phyloP scores from a whole-genome alignment of 2,329 filamentous ascomycete genomes.

The Thelonectria olida region DNA sequence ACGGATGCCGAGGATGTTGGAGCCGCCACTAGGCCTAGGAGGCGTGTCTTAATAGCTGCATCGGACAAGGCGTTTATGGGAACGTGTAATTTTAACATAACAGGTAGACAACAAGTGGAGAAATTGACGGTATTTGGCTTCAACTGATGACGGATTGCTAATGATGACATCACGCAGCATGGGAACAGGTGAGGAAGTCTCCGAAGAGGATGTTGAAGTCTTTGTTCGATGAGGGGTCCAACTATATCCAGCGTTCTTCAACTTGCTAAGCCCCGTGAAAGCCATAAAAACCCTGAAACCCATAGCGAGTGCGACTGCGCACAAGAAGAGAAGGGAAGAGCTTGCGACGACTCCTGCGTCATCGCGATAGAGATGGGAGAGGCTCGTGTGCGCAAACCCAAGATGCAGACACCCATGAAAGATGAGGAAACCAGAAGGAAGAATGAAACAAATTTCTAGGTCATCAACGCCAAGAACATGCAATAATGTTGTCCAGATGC shows the following conservation, averaged over 20 bases:
- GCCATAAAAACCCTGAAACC: not conserved
- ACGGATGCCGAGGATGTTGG: constrained; percentile 26
- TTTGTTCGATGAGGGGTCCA: constrained; percentile 27
- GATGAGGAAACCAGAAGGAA: constrained; percentile 18
- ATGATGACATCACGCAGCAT: constrained; percentile 20
- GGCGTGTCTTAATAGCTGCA: constrained; percentile 47
- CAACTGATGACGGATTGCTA: constrained; percentile 16
- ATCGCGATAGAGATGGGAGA: constrained; percentile 23
- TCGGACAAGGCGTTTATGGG: constrained; percentile 50
- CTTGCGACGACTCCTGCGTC: constrained; percentile 16
- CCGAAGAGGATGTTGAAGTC: constrained; percentile 15
- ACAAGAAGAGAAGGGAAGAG: constrained; percentile 24
- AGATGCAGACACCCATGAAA: constrained; percentile 20
- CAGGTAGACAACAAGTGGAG: constrained; percentile 40
- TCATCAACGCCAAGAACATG: constrained; percentile 40
- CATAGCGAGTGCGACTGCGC: constrained; percentile 28
- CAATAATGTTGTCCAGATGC: constrained; percentile 37
- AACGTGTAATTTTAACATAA: constrained; percentile 47
- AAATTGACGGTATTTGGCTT: constrained; percentile 37
- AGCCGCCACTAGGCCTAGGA: constrained; percentile 32
- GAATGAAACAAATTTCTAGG: constrained; percentile 32
- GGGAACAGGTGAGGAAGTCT: not conserved
- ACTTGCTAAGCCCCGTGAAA: not conserved
- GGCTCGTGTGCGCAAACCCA: constrained; percentile 4
- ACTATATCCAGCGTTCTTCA: constrained; percentile 25